Base-by-base conservation (phyloP, 1,284 basidiomycete genomes). In the Phellopilus nigrolimitatus region DNA sequence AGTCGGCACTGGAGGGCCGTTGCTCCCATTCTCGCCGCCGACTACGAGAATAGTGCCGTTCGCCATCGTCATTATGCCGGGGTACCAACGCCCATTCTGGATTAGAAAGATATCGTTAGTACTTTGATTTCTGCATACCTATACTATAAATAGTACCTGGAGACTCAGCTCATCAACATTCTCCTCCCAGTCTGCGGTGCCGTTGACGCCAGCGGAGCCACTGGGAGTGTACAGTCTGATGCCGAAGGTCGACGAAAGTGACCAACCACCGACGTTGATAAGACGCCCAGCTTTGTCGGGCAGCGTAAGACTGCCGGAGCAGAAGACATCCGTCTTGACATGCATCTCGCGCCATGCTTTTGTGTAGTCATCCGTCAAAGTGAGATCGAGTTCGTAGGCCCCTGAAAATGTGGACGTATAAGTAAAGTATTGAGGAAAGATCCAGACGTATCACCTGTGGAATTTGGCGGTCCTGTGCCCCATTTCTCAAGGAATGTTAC, bases 1-100 rank as follows among this genome's bases (percentile, higher is more conserved):
- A 55, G 74, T 84, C 0, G 84, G 84, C 51, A 79, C 73, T 5
- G 84, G 73, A 3, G 72, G 56, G 1, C 73, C 83, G 58, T 87
- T 86, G 55, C 80, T 81, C n/a, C 84, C 83, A 0, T 66, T 72
- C 61, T 89, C 84, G 2, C 86, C 87, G 38, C 85, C 86, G 22
- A 89, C 77, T 41, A 88, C 77, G 3, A 88, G 67, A 41, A 89
- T 71, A 24, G 79, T 79, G 6, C 86, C 85, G 57, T 89, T 88
- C 0, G 82, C 62, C 64, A 88, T 66, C 43, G 85, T 68, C 45
- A 80, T 71, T 15, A 78, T 76, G 33, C 77, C 76, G 3, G 86
- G 86, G 61, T 89, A 89, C 85, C 86, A 85, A 24, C 85, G 73
- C 30, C 79, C 79, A 42, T 71, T 69, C 82, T 87, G 59, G 5